A percentile compares a stretch with the other conserved stretches of the same genome.
phyloP scores from a whole-genome alignment of 257 asterid species.

The Solanum rostratum region DNA sequence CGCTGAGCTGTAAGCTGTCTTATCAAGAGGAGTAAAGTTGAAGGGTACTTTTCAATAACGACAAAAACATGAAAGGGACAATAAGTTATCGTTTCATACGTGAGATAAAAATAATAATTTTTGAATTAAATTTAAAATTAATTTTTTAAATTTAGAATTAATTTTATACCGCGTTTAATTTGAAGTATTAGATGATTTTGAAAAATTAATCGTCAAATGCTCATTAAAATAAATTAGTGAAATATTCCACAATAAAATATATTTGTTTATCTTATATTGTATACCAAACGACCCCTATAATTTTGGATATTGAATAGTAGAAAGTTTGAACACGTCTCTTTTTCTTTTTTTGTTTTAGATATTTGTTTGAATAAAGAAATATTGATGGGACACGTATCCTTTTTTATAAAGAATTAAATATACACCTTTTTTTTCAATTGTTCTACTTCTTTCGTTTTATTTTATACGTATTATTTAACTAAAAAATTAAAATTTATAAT shows the following conservation, averaged over 20 bases:
- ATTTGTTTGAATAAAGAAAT: not conserved
- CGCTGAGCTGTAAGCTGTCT: not conserved
- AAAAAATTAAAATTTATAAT: no score
- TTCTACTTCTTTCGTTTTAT: not conserved
- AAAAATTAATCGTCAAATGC: no score
- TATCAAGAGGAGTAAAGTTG: not conserved
- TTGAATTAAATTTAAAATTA: fast-evolving
- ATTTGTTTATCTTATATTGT: not conserved
- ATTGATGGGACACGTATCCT: not conserved
- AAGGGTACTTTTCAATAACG: not conserved
- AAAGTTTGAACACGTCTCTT: not conserved
- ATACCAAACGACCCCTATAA: not conserved
- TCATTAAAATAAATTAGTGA: not conserved
- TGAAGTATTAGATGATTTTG: no score
- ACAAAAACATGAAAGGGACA: not conserved
- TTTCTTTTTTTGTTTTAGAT: not conserved
- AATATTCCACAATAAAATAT: not conserved
- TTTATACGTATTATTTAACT: not conserved
- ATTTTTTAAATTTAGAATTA: not conserved
- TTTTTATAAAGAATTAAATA: not conserved
- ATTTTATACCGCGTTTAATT: not conserved
- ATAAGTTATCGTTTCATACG: not conserved
- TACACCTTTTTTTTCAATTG: no score
- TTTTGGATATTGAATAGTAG: not conserved
- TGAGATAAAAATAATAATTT: not conserved